phyloP scores from a whole-genome alignment of 495 filamentous ascomycete genomes.

The Aspergillus bridgeri region DNA sequence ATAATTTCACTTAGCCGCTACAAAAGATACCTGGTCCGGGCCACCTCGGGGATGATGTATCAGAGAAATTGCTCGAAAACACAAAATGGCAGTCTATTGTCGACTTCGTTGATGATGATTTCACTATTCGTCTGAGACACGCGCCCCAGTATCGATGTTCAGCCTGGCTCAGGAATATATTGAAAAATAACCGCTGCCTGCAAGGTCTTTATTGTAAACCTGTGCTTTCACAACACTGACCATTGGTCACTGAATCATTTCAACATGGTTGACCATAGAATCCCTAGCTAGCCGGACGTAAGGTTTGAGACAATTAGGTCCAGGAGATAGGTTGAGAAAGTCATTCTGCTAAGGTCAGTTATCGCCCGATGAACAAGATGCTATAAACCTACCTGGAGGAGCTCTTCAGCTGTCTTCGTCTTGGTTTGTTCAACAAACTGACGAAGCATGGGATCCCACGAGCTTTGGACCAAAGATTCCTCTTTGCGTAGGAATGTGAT shows the following conservation, averaged over 20 bases:
- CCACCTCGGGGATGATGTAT: too few relatives aligned
- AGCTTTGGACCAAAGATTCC: not conserved
- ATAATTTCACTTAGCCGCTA: too few relatives aligned
- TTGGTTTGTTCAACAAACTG: conserved; percentile 9
- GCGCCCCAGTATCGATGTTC: too few relatives aligned
- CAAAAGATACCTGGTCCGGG: too few relatives aligned
- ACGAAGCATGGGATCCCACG: conserved; percentile 4
- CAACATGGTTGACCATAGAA: not conserved
- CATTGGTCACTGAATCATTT: not conserved
- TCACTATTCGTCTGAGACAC: too few relatives aligned
- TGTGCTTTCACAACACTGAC: too few relatives aligned
- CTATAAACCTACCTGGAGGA: conserved; percentile 3
- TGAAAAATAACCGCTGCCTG: too few relatives aligned
- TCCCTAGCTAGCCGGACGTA: conserved; percentile 12
- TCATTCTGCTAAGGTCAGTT: conserved; percentile 8
- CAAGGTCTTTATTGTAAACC: too few relatives aligned
- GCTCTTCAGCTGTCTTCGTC: not conserved
- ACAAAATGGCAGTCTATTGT: too few relatives aligned
- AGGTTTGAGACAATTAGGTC: conserved; percentile 7
- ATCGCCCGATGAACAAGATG: not conserved
- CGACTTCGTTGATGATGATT: too few relatives aligned
- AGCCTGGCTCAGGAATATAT: too few relatives aligned
- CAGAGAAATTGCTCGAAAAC: too few relatives aligned
- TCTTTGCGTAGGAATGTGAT: conserved; percentile 7
- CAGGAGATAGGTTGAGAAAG: conserved; percentile 12